Base-by-base conservation (phyloP, 2,329 filamentous ascomycete species). In the Phaeoacremonium minimum region DNA sequence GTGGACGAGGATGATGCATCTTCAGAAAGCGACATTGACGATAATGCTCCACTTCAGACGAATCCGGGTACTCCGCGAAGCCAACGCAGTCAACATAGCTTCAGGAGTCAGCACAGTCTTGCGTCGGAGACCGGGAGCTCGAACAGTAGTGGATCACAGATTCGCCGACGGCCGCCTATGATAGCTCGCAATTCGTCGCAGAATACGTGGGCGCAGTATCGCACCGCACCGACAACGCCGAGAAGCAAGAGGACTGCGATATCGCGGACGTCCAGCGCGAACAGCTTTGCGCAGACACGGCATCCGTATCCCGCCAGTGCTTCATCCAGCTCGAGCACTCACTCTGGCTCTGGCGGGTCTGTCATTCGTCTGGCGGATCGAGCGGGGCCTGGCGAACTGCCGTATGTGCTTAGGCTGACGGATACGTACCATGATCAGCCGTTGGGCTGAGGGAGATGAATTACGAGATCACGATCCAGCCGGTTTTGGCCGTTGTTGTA, bases 201-300 rank as follows among this genome's bases (percentile, higher is more conserved):
- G 6, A 60, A 59, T 17, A 67, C 64, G 7, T 63, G 67, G 60
- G 60, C 57, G 30, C 56, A 65, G 15, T 77, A 69, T 45, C 60
- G 65, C 35, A 76, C 73, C 6, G 73, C 73, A 13, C 73, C 73
- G 1, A 74, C 70, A n/a, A 76, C 73, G 17, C 64, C 71, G 6
- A 63, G 61, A 30, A 73, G 69, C 40, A 63, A 58, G 9, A 54
- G 48, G 13, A 56, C 59, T n/a, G 60, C 50, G n/a, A 33, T 62
- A 14, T 64, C 65, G 15, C 58, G 57, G 19, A 58, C 50, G 33
- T 57, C 52, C 7, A 67, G 61, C 41, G 47, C 49, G 30, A 56
- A 53, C 37, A 67, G 57, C 41, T 64, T 73, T 37, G 61, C 69
- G 18, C 65, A 63, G 48, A 63, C 63, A 3, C 57, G 65, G 15